A percentile compares a stretch with the other conserved stretches of the same genome.
Evolutionary conservation across 2,329 filamentous ascomycete genomes (phyloP).

Genomic region (Colletotrichum sp.): DNA sequence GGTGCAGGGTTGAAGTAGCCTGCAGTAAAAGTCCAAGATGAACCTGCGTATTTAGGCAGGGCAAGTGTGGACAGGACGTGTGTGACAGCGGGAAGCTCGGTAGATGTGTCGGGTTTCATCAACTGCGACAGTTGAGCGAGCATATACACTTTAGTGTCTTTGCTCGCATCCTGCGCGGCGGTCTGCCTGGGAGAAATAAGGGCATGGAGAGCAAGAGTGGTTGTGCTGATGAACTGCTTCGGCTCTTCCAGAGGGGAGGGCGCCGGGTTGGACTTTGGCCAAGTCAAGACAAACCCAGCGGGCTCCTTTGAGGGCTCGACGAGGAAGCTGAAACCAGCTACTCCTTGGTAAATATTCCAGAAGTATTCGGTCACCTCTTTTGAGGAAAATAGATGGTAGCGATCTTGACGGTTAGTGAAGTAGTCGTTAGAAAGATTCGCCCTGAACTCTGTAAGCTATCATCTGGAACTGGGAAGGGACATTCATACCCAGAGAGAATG

Average conservation of each 20-base stretch:
- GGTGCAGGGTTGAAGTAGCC: slow-evolving; percentile 98
- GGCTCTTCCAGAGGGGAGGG: slow-evolving; percentile 77
- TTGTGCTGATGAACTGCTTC: slow-evolving; percentile 69
- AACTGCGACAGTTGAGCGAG: slow-evolving; percentile 88
- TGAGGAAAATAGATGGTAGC: slow-evolving; percentile 90
- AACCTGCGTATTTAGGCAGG: slow-evolving; percentile 65
- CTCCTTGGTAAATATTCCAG: slow-evolving; percentile 73
- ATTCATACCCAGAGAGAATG: slow-evolving; percentile 80
- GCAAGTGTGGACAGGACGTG: slow-evolving; percentile 74
- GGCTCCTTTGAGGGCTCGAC: slow-evolving; percentile 67
- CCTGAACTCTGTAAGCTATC: slow-evolving; percentile 28
- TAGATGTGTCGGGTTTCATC: slow-evolving; percentile 79
- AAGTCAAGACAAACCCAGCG: slow-evolving; percentile 67
- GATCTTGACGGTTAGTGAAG: slow-evolving; percentile 93
- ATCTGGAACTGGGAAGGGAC: neutral
- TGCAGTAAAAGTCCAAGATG: slow-evolving; percentile 94
- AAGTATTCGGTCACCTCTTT: slow-evolving; percentile 84
- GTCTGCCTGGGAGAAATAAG: slow-evolving; percentile 62
- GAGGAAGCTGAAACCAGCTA: slow-evolving; percentile 82
- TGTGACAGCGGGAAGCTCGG: slow-evolving; percentile 83
- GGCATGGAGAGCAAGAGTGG: slow-evolving; percentile 69
- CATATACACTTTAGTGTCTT: slow-evolving; percentile 80
- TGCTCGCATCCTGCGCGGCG: slow-evolving; percentile 24
- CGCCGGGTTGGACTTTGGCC: slow-evolving; percentile 77
- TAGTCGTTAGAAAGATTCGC: slow-evolving; percentile 94